Evolutionary conservation across 1,284 basidiomycete species (phyloP), one percentile per base, ranked within the genome.

Genomic region (Malassezia pachydermatis): DNA sequence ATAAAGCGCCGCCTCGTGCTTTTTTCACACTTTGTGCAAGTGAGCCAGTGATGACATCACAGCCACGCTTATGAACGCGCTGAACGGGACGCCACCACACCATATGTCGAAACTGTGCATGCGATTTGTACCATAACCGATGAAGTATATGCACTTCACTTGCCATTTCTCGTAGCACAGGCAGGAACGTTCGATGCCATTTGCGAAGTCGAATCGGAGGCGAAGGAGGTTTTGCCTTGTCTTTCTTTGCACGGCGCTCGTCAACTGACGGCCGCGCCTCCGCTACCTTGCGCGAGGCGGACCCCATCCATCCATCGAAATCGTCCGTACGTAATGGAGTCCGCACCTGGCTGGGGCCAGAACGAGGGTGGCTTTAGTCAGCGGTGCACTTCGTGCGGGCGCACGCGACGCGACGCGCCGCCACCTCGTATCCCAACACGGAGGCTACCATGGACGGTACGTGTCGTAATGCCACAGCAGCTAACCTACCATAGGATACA

Each of bases 321-420:
- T n/a, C n/a, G n/a, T n/a, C n/a, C n/a, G n/a, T n/a, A n/a, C n/a
- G n/a, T n/a, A n/a, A n/a, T n/a, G n/a, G n/a, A n/a, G n/a, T n/a
- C n/a, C n/a, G n/a, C n/a, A n/a, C n/a, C n/a, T n/a, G n/a, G n/a
- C n/a, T n/a, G n/a, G n/a, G n/a, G n/a, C n/a, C n/a, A n/a, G n/a
- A n/a, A n/a, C n/a, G n/a, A n/a, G n/a, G n/a, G n/a, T n/a, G n/a
- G n/a, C n/a, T 24, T 50, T 42, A 50, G 41, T 50, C 41, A 50
- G 34, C 48, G n/a, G 20, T 7, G 14, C 24, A 6, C 20, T n/a
- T n/a, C n/a, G n/a, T n/a, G n/a, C n/a, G 30, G 19, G 29, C 9
- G 25, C 22, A 25, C 50, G 50, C 50, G 50, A 43, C 50, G 45
- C 50, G 43, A 41, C 50, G 49, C 49, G 37, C n/a, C 43, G 32